Base-by-base conservation (phyloP, 108 stramenopile species). In the Nitzschia sp. region DNA sequence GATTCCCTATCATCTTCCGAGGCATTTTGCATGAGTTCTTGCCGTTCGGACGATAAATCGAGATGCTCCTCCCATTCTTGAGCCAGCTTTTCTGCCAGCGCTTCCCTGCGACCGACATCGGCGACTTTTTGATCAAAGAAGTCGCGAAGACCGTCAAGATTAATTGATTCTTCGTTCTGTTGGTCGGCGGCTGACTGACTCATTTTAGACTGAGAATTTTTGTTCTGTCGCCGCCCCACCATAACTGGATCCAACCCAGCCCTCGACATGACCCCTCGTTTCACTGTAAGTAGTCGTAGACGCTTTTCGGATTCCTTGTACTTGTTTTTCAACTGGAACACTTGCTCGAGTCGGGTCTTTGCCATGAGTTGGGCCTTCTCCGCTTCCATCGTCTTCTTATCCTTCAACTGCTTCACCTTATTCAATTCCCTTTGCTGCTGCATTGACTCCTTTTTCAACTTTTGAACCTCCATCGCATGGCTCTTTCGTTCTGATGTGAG, bases 31-130 rank as follows among this genome's bases (percentile, higher is more conserved):
- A 57, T 6, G 6, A 76, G 47, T 32, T 80, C 75, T 9, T 72
- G 71, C 47, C 64, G 68, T 58, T 77, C 54, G 0, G 45, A 54
- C 11, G 80, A 61, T 22, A 89, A 69, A 26, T 83, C 75, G 21
- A 85, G 65, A 41, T 85, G 84, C 47, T 82, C 82, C 55, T 89
- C 88, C 88, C 88, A 89, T 60, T 85, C 88, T 35, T 76, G 71
- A 2, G 84, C 85, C 36, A 89, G 56, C 55, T 85, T 89, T 16
- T 80, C 80, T 2, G 82, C 88, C 6, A 82, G 70, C 15, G 78
- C 76, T 59, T 89, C 88, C 26, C 79, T 72, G 21, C 78, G 64
- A 1, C 77, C 72, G 23, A 89, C 73, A 5, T 81, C 80, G 0
- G 77, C 72, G 17, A 89, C 81, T 59, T 76, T 89, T 41, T 75